Base-by-base conservation (phyloP, 805 yeast species). In the Torulaspora quercuum region DNA sequence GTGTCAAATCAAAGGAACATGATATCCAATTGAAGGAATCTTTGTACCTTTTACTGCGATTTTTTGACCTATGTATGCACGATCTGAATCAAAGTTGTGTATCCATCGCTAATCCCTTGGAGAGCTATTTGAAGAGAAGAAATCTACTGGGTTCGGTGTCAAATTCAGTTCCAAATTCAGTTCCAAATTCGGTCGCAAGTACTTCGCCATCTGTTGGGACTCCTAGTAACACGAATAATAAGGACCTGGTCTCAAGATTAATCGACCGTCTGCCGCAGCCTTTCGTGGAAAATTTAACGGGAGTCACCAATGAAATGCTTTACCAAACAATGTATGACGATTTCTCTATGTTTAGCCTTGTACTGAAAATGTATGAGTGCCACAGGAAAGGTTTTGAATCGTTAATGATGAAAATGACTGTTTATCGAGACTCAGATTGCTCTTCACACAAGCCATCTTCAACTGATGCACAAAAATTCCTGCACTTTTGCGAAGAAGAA, bases 31-130 rank as follows among this genome's bases (percentile, higher is more conserved):
- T 43, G 20, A 50, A 49, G 29, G 58, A 57, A 28, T 51, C 55
- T 8, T 33, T 60, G 6, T 60, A 59, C 37, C 20, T 60, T 7
- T 39, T 56, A 7, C 34, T 60, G 12, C 41, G 59, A 27, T 56
- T 50, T 41, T 57, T 55, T 27, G 64, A 60, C 39, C 43, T 53
- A 37, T 52, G 53, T 35, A 37, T 48, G 7, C 41, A 43, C 10
- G 52, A 55, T 25, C 21, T 57, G 9, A 47, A 39, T 15, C 48
- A 45, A 29, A 39, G 46, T 17, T 43, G 49, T 15, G 38, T 48
- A 3, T 49, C 55, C 6, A 46, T 54, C 10, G 52, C 53, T 15
- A 52, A 46, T 24, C 61, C 61, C 4, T 28, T 55, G 8, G 58
- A 52, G 19, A 44, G 43, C 26, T 55, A 48, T 31, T 27, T 50